Evolutionary conservation across 1,284 basidiomycete genomes (phyloP), one percentile per base, ranked within the genome.

Genomic region (Cryptococcus sp.): DNA sequence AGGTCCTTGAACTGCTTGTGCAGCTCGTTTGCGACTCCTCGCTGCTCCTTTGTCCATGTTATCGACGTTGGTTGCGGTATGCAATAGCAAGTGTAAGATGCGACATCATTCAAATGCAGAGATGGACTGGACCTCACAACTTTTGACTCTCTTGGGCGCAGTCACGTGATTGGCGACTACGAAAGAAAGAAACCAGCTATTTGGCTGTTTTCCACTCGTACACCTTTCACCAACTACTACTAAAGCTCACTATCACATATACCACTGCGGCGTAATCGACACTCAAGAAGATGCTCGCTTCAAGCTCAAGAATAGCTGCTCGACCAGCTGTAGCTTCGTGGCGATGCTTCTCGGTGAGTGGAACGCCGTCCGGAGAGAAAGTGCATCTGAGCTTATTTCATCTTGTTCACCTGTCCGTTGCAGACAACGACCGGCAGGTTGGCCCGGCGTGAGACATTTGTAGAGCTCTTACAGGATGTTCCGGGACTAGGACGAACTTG

Each of bases 41-140:
- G 75, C 73, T 46, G 75, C 75, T n/a, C 75, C 75, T 55, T 67
- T 65, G 62, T 77, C 75, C 73, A 76, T 76, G 7, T 40, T 62
- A 27, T 54, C 25, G 30, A 35, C 30, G 30, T 35, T 35, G 30
- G 30, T 35, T 35, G 8, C 8, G 7, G 30, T 35, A 35, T 35
- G 30, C 30, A 35, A 35, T 13, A 2, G 30, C 30, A 35, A 13
- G 13, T 35, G 13, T 8, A 35, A 35, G 30, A 35, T 35, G 30
- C 7, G 10, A 35, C 10, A 13, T 35, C 30, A 35, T 13, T 35
- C 30, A 2, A 13, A 35, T 35, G 13, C 30, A 35, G 13, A 4
- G 30, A 35, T 10, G 30, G 30, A 35, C 13, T 35, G 4, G 30
- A 35, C 30, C 10, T 35, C 13, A 35, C 30, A 35, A 35, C 30